Base-by-base conservation (phyloP, 768 basidiomycete genomes). In the Krasilnikovozyma curviuscula region DNA sequence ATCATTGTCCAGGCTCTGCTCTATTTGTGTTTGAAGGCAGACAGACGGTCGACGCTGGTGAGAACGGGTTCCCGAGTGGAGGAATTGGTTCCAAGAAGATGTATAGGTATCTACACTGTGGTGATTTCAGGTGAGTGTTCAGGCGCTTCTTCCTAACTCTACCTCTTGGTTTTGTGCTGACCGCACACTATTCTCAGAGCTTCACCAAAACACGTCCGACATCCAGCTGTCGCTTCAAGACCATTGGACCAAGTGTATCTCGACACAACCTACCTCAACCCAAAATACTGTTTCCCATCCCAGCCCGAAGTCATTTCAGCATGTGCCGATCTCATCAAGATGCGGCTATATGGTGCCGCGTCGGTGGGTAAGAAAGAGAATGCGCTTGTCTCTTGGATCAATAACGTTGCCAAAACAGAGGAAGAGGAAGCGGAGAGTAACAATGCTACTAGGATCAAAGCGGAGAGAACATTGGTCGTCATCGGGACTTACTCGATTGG, bases 1-100 rank as follows among this genome's bases (percentile, higher is more conserved):
- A 98, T 62, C 93, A 97, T 60, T 95, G 91, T 63, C 93, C 93
- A 5, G 93, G 93, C 4, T 93, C 88, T 2, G 84, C 78, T 50
- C 68, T 98, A 23, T 97, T 95, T 65, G 70, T 91, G 29, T 97
- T 88, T 57, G 85, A 95, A 65, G 91, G 93, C 6, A 73, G 65
- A 34, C 89, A 95, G 61, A 95, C 88, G 0, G 68, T 80, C 46
- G 70, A 91, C 60, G 83, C 85, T 0, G 89, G 88, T 0, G 86
- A 91, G 60, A 81, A 79, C 48, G 66, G 68, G 3, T 81, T 77
- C 69, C 76, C 73, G 52, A 82, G 81, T 0, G 66, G 73, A 0
- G 76, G 69, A 48, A 70, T 91, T 13, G 85, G 83, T 3, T 76
- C 79, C 2, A 62, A 69, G 29, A 73, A 70, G 50, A 66, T 70